phyloP scores from a whole-genome alignment of 805 yeast species.

The Diddensiella caesifluorescens region DNA sequence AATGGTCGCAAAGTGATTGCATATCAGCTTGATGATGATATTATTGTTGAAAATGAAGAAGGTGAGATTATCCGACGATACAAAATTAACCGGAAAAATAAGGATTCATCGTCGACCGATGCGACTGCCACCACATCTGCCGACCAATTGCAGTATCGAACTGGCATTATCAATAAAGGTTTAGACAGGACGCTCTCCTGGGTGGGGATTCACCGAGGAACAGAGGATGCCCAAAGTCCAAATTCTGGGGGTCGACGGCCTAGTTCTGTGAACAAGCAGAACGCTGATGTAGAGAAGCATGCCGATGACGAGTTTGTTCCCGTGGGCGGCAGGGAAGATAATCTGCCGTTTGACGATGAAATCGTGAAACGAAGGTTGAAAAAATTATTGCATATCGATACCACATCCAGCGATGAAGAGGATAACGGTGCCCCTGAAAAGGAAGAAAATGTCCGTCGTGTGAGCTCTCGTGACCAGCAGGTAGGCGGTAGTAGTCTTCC shows the following conservation, averaged over 20 bases:
- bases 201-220: conserved; percentile 45
- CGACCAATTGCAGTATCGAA: not conserved
- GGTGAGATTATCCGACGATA: conserved; percentile 89
- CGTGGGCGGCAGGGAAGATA: conserved; percentile 17
- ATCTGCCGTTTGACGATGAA: conserved; percentile 24
- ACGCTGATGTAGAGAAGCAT: conserved; percentile 24
- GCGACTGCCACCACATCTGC: conserved; percentile 6
- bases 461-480: conserved; percentile 3
- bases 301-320: conserved; percentile 27
- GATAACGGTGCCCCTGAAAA: not conserved
- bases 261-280: not conserved
- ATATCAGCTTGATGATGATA: conserved; percentile 68
- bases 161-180: conserved; percentile 6
- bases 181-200: conserved; percentile 45
- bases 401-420: conserved; percentile 3
- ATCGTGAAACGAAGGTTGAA: conserved; percentile 14
- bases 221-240: conserved; percentile 9
- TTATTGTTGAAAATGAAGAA: conserved; percentile 82
- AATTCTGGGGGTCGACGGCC: conserved; percentile 19
- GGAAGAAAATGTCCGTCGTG: not conserved
- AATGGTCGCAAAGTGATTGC: conserved; percentile 48
- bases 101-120: conserved; percentile 11
- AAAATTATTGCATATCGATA: conserved; percentile 9
- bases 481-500: conserved; percentile 5
- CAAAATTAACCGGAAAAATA: conserved; percentile 54